These are phyloP conservation scores for Conidiobolus incongruus DNA, from an alignment of 371 early-diverging fungal species.

Conservation along the genomic window DNA sequence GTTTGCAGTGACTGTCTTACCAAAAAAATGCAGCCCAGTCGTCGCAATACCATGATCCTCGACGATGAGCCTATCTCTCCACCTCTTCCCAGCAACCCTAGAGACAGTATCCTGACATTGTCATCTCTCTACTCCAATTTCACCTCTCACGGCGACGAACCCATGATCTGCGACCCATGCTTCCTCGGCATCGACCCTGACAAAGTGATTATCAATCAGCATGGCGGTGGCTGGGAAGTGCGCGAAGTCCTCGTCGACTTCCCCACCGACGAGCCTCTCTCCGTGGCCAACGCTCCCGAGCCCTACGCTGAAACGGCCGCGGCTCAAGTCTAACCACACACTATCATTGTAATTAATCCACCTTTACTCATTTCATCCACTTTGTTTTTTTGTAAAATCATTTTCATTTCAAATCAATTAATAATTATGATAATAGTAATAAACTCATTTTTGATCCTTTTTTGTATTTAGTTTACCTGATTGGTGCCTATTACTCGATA, in stretches of 20 bases:
- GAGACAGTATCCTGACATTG: neutral
- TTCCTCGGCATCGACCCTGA: conserved; percentile 1
- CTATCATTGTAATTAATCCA: too few species aligned
- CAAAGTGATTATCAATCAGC: neutral
- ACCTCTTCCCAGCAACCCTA: neutral
- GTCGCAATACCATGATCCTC: neutral
- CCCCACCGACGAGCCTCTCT: too few species aligned
- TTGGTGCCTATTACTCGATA: too few species aligned
- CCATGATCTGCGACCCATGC: conserved; percentile 1
- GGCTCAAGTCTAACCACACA: too few species aligned
- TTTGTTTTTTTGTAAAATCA: too few species aligned
- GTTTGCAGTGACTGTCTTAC: conserved; percentile 3
- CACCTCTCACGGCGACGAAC: neutral
- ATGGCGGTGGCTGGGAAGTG: conserved; percentile 5
- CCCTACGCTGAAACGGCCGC: too few species aligned
- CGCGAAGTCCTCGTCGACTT: neutral
- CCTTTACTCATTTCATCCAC: too few species aligned
- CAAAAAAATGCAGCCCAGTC: neutral
- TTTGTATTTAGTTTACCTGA: too few species aligned
- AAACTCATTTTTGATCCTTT: too few species aligned
- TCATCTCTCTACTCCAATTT: neutral
- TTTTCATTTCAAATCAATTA: too few species aligned
- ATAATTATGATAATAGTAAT: too few species aligned
- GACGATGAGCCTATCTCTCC: neutral
- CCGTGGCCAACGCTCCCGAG: too few species aligned